Base-by-base conservation (phyloP, 176 grass and related monocot genomes). In the Triticum dicoccoides region DNA sequence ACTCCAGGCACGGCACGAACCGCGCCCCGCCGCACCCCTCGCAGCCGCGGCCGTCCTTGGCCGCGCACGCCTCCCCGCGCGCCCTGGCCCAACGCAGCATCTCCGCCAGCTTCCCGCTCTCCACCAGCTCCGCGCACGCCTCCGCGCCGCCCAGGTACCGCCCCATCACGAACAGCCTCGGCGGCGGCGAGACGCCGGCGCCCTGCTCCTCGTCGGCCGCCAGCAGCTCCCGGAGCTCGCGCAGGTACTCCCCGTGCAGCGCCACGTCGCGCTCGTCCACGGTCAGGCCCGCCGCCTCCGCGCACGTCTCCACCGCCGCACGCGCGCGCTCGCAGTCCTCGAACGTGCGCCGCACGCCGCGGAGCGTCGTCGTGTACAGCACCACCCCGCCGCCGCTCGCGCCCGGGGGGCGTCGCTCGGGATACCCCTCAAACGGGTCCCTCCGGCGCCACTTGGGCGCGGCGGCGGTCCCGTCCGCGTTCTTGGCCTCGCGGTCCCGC, bases 351-450 rank as follows among this genome's bases (percentile, higher is more conserved):
- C 96, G 92, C 63, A 98, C 88, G 35, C 96, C 93, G 78, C 85
- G 86, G 73, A 98, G 96, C 76, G 96, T 89, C 37, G 96, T 98
- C 7, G 92, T 98, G 88, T 98, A 98, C 11, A 98, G 88, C 76
- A 98, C 93, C 68, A 94, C 91, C 11, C 96, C 96, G 58, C 91
- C 90, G 59, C 89, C 90, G 2, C 83, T 17, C 21, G 93, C 83
- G 8, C 96, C 93, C 2, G 93, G 90, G 0, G 92, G 93, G 3
- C 72, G 84, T 0, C 83, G 80, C 90, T 98, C 93, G 3, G 97
- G 94, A 44, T 90, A 98, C 0, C 88, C 88, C 45, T 98, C 97
- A 12, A 98, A 85, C 11, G 94, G 97, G 87, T 98, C 97, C 45
- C 92, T 85, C 29, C 90, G 84, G 69, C 83, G 77, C 84, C 91